Conservation (phyloP, 2,329 filamentous ascomycete genomes). For the Microdochium trichocladiopsis region DNA sequence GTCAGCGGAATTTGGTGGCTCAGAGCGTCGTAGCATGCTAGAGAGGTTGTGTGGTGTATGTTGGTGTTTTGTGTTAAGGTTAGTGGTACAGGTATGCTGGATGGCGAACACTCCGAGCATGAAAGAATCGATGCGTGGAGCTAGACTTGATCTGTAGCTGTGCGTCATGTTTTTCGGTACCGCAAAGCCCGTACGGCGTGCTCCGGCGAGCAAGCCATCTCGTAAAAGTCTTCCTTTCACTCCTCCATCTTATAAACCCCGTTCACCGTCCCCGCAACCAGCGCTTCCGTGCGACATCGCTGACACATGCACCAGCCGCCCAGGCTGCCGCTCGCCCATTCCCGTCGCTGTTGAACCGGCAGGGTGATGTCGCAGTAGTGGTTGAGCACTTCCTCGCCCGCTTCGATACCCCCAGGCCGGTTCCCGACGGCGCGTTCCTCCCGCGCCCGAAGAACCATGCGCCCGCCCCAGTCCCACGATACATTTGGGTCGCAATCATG, state of each 20-base stretch:
- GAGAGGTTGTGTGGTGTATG: too few relatives aligned
- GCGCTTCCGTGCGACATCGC: conserved; percentile 69
- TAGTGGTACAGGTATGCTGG: too few relatives aligned
- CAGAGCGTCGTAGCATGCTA: too few relatives aligned
- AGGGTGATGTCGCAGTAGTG: conserved; percentile 89
- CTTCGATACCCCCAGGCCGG: conserved; percentile 54
- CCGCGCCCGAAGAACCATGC: conserved; percentile 63
- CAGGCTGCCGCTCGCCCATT: conserved; percentile 82
- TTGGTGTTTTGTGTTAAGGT: too few relatives aligned
- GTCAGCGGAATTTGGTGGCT: too few relatives aligned
- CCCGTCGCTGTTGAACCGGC: conserved; percentile 70
- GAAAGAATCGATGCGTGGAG: too few relatives aligned
- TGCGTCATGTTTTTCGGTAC: too few relatives aligned
- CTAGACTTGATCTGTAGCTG: too few relatives aligned
- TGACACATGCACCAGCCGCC: conserved; percentile 85
- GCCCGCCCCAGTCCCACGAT: conserved; percentile 84
- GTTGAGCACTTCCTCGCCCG: conserved; percentile 80
- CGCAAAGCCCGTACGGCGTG: too few relatives aligned
- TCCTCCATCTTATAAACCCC: not conserved
- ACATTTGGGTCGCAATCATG: conserved; percentile 96
- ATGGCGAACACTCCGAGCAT: too few relatives aligned
- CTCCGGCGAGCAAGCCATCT: too few relatives aligned
- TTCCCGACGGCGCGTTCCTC: conserved; percentile 47
- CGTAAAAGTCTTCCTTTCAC: too few relatives aligned
- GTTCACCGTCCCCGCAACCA: conserved; percentile 7